Percentiles rank a stretch among this genome's conserved stretches.
Evolutionary conservation across 495 filamentous ascomycete genomes (phyloP).

Genomic region (Evansstolkia leycettana): DNA sequence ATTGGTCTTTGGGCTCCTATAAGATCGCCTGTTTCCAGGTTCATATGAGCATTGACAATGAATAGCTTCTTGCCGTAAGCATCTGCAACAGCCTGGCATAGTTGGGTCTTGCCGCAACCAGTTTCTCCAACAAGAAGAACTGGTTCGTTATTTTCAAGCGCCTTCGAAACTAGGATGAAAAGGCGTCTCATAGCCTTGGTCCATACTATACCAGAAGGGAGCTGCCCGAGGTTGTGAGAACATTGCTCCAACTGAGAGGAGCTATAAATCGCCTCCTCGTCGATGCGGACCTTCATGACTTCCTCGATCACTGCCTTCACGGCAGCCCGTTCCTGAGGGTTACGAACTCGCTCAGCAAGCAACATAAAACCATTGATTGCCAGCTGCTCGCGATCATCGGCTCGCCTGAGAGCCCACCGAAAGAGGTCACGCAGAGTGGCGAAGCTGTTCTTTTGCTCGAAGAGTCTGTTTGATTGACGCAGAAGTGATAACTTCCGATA

Average conservation of each 20-base stretch:
- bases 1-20: slow-evolving; percentile 92
- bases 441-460: slow-evolving; percentile 96
- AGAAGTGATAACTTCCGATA: slow-evolving; percentile 83
- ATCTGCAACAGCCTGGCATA: slow-evolving; percentile 84
- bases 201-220: slow-evolving; percentile 64
- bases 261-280: slow-evolving; percentile 61
- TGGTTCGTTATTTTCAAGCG: slow-evolving; percentile 83
- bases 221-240: slow-evolving; percentile 24
- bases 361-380: slow-evolving; percentile 94
- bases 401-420: slow-evolving; percentile 82
- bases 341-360: slow-evolving; percentile 86
- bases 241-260: slow-evolving; percentile 39
- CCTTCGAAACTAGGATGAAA: slow-evolving; percentile 72
- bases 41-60: slow-evolving; percentile 95
- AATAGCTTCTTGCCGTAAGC: slow-evolving; percentile 60
- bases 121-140: slow-evolving; percentile 92
- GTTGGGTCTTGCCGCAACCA: slow-evolving; percentile 92
- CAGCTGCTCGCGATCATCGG: slow-evolving; percentile 76
- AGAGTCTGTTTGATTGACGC: slow-evolving; percentile 78
- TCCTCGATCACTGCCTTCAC: slow-evolving; percentile 84
- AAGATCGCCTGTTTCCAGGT: slow-evolving; percentile 90
- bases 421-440: slow-evolving; percentile 95
- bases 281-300: slow-evolving; percentile 78
- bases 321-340: slow-evolving; percentile 67
- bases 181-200: slow-evolving; percentile 87